phyloP scores from a whole-genome alignment of 1,284 basidiomycete genomes.

The Microbotryum lychnidis-dioicae region DNA sequence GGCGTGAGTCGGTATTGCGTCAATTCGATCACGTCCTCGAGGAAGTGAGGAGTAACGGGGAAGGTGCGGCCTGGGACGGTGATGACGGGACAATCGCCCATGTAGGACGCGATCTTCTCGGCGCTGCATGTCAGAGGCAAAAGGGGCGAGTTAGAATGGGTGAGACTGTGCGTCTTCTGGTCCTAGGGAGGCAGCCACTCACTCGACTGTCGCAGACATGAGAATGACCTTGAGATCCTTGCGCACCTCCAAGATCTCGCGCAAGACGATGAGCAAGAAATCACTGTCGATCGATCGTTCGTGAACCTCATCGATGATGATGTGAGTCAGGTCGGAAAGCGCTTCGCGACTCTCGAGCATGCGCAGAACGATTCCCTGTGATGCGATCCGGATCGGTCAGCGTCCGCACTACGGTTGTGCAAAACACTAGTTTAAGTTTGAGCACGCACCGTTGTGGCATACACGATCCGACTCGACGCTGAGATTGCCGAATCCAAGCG shows the following conservation, averaged over 20 bases:
- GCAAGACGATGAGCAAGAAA: conserved; percentile 90
- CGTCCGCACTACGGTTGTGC: background rate
- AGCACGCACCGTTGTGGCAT: conserved; percentile 55
- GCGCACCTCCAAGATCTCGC: conserved; percentile 70
- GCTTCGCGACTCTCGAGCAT: conserved; percentile 86
- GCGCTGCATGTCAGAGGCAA: conserved; percentile 37
- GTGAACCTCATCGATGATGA: conserved; percentile 82
- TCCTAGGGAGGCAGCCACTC: background rate
- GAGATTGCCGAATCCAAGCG: conserved; percentile 66
- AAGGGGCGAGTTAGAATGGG: background rate
- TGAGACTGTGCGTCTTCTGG: background rate
- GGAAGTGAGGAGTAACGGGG: conserved; percentile 77
- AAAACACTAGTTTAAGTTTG: background rate
- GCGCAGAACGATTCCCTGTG: conserved; percentile 89
- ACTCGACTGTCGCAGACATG: conserved; percentile 94
- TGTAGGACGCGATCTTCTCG: conserved; percentile 87
- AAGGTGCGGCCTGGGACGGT: conserved; percentile 90
- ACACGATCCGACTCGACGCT: conserved; percentile 45
- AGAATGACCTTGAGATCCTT: conserved; percentile 83
- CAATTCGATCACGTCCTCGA: conserved; percentile 88
- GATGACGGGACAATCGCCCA: conserved; percentile 79
- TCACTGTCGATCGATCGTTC: conserved; percentile 97
- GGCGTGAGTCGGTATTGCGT: conserved; percentile 68
- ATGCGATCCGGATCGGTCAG: conserved; percentile 15
- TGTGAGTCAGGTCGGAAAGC: conserved; percentile 87